Percentiles rank a stretch among this genome's conserved stretches.
Conservation (phyloP, 768 basidiomycete species). For the Russula earlei region DNA sequence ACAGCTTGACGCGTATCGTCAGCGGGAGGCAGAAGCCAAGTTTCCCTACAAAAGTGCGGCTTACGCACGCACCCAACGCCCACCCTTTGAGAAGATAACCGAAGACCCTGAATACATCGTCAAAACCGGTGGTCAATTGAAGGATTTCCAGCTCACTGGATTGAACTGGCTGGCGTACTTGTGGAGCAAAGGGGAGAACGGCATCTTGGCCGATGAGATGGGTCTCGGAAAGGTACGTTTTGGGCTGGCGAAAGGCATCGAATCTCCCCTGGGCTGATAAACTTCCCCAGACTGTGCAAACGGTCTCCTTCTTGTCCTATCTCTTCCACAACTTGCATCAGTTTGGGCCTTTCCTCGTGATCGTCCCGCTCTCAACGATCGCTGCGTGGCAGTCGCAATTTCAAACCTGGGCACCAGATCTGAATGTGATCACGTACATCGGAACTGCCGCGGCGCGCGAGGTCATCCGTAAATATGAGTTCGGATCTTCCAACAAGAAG, state of each 20-base stretch:
- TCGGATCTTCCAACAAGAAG: constrained; percentile 79
- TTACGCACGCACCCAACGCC: constrained; percentile 61
- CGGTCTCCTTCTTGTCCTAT: constrained; percentile 88
- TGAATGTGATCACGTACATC: constrained; percentile 96
- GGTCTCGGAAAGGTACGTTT: constrained; percentile 81
- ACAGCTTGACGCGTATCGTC: constrained; percentile 71
- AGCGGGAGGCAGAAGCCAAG: constrained; percentile 64
- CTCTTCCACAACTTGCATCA: constrained; percentile 88
- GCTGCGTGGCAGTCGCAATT: constrained; percentile 98
- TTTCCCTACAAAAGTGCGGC: constrained; percentile 78
- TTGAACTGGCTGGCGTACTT: constrained; percentile 98
- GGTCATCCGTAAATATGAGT: constrained; percentile 88
- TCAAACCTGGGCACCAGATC: constrained; percentile 86
- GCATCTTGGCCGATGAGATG: constrained; percentile 99
- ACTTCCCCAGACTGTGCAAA: constrained; percentile 73
- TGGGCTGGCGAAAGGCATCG: not conserved
- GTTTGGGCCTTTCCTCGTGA: constrained; percentile 94
- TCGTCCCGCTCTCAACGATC: constrained; percentile 95
- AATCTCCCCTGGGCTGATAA: constrained; percentile 17
- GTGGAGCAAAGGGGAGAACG: constrained; percentile 92
- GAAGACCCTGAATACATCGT: constrained; percentile 83
- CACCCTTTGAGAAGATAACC: constrained; percentile 70
- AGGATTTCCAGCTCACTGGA: constrained; percentile 97
- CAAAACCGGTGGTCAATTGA: constrained; percentile 72
- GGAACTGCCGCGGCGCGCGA: constrained; percentile 82